Base-by-base conservation (phyloP, 1,139 yeast genomes). In the Wickerhamomyces sp. region DNA sequence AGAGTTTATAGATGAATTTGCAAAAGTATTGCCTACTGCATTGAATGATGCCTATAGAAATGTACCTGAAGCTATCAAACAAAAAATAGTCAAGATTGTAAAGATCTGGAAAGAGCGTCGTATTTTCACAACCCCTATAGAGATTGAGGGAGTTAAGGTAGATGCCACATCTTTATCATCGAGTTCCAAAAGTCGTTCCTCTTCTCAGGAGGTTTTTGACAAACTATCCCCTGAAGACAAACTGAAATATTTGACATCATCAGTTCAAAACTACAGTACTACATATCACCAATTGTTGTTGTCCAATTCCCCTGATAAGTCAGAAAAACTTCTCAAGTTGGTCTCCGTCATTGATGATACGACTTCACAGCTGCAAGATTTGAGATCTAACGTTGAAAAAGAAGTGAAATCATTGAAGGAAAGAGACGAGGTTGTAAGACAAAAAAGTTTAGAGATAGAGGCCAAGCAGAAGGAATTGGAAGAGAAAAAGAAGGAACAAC, bases 51-150 rank as follows among this genome's bases (percentile, higher is more conserved):
- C 69, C 1, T 71, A 74, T 49, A 26, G 53, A 57, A 39, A 69
- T 64, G 58, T 67, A 40, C 73, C 75, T 44, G 59, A 61, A 7
- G 55, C 73, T 1, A 64, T 77, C 11, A 73, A 75, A 48, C 73
- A 76, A n/a, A 81, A 81, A 50, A 75, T 86, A 33, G 73, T 69
- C 36, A 72, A 95, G 38, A 79, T 87, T 27, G 70, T 87, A 2
- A 76, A 71, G 40, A 94, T 89, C 14, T 86, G 96, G 95, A 74
- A 74, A 44, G 86, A 86, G 48, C 69, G 96, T 43, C 60, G 63
- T 27, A 76, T 89, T 2, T 87, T 84, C 55, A 53, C 70, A 2
- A 58, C 61, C 0, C 59, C 59, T 2, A 74, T 73, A 26, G 70
- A 81, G 39, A 60, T 63, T 3, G 64, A 63, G 15, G 69, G 82